phyloP scores from a whole-genome alignment of 1,284 basidiomycete species.

The Cystobasidiaceae sp. region DNA sequence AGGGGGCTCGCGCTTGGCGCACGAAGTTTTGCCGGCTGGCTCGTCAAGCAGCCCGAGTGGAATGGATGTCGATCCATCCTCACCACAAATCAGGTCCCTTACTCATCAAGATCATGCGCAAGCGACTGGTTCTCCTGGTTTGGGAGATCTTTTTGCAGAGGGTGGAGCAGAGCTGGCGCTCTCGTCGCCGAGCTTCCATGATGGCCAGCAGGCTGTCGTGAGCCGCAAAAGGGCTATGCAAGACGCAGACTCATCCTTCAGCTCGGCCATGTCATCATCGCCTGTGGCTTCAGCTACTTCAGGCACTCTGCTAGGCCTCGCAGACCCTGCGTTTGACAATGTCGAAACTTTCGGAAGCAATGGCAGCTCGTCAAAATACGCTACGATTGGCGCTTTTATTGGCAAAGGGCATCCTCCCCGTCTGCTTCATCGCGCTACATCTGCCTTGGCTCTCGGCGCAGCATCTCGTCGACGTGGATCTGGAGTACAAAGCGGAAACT shows the following conservation, averaged over 20 bases:
- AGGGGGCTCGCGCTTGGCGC: no score
- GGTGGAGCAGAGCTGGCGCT: background rate
- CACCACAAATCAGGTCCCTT: no score
- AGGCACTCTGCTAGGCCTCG: background rate
- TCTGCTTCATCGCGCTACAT: conserved; percentile 23
- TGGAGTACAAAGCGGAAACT: background rate
- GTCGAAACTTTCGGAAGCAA: no score
- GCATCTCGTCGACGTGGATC: conserved; percentile 9
- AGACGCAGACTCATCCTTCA: conserved; percentile 28
- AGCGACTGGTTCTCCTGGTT: conserved; percentile 9
- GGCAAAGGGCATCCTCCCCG: conserved; percentile 2
- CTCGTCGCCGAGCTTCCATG: background rate
- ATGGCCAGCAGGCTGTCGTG: conserved; percentile 2
- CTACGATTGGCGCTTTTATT: background rate
- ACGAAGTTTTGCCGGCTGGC: no score
- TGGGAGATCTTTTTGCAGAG: conserved; percentile 22
- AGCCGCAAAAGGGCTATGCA: conserved; percentile 21
- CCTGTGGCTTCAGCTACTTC: conserved; percentile 8
- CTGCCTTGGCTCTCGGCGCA: conserved; percentile 12
- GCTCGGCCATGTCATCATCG: conserved; percentile 2
- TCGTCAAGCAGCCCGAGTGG: conserved; percentile 1
- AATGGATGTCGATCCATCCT: background rate
- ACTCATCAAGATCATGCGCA: background rate
- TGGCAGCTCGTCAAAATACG: no score
- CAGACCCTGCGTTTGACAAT: background rate